phyloP scores from a whole-genome alignment of 257 asterid species.

The Solanum lignicaule region DNA sequence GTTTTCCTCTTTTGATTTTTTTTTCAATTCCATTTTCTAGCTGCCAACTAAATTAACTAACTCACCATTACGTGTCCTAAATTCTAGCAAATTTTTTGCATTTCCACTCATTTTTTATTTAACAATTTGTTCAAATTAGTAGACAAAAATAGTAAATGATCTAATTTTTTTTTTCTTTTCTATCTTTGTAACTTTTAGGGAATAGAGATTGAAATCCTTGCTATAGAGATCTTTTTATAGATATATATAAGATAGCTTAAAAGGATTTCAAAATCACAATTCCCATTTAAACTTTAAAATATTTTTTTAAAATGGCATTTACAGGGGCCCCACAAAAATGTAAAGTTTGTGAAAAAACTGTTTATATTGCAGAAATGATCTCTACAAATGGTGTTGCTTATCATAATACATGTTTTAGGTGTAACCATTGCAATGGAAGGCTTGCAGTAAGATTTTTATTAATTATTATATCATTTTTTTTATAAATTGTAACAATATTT shows the following conservation, averaged over 20 bases:
- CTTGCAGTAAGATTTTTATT: constrained; percentile 30
- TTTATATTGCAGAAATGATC: constrained; percentile 49
- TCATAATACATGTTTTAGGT: constrained; percentile 57
- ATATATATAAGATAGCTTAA: not conserved
- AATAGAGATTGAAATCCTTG: not conserved
- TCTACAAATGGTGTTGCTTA: constrained; percentile 48
- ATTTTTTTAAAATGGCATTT: not conserved
- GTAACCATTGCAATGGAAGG: constrained; percentile 44
- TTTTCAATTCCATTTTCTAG: too few species aligned
- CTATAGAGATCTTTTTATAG: not conserved
- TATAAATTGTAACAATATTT: too few species aligned
- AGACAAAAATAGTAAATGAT: not conserved
- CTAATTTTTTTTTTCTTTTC: not conserved
- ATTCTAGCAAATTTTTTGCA: not conserved
- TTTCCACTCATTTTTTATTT: not conserved
- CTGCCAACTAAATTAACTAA: too few species aligned
- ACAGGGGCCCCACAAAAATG: constrained; percentile 27
- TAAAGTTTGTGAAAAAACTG: constrained; percentile 54
- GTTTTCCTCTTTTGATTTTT: too few species aligned
- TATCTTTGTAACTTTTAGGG: not conserved
- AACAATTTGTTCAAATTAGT: not conserved
- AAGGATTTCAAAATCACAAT: constrained; percentile 1
- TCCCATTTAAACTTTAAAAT: constrained; percentile 1
- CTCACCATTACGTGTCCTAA: not conserved
- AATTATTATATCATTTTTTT: too few species aligned